A percentile compares a stretch with the other conserved stretches of the same genome.
Evolutionary conservation across 2,329 filamentous ascomycete species (phyloP).

Genomic region (Cytospora schulzeri): DNA sequence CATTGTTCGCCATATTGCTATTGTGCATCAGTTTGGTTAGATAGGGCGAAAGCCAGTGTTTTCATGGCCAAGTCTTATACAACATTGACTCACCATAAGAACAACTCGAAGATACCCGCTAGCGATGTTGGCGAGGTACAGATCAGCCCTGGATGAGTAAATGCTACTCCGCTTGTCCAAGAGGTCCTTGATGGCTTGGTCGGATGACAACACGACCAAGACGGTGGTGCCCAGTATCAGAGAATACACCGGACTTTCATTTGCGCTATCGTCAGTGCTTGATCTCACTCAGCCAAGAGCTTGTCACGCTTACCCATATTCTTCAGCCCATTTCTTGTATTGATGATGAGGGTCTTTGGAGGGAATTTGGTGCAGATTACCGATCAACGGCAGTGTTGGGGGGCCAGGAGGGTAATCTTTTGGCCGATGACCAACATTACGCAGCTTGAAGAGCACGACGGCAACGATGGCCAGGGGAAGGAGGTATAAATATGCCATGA

Average conservation of each 20-base stretch:
- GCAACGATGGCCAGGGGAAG: neutral
- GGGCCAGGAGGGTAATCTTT: constrained; percentile 50
- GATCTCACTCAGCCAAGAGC: too few relatives aligned
- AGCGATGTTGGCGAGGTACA: constrained; percentile 8
- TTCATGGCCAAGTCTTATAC: neutral
- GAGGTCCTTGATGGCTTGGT: constrained; percentile 51
- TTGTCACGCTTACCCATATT: constrained; percentile 41
- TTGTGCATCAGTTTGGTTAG: neutral
- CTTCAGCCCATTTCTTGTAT: constrained; percentile 53
- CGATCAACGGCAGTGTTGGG: constrained; percentile 52
- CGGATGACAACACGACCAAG: constrained; percentile 50
- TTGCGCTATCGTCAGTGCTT: constrained; percentile 25
- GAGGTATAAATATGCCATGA: neutral
- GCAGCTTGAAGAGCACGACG: constrained; percentile 22
- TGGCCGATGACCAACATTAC: constrained; percentile 34
- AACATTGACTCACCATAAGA: constrained; percentile 15
- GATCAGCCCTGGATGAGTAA: constrained; percentile 48
- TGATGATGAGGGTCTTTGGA: constrained; percentile 45
- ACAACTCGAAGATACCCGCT: constrained; percentile 7
- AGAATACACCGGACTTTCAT: constrained; percentile 48
- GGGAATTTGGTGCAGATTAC: constrained; percentile 55
- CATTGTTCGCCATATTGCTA: constrained; percentile 40
- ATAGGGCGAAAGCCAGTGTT: neutral
- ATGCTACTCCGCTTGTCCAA: constrained; percentile 52
- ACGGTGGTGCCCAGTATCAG: constrained; percentile 52